These are phyloP conservation scores for Geotrichum restrictum DNA, from an alignment of 1,139 yeast species.

Conservation along the genomic window DNA sequence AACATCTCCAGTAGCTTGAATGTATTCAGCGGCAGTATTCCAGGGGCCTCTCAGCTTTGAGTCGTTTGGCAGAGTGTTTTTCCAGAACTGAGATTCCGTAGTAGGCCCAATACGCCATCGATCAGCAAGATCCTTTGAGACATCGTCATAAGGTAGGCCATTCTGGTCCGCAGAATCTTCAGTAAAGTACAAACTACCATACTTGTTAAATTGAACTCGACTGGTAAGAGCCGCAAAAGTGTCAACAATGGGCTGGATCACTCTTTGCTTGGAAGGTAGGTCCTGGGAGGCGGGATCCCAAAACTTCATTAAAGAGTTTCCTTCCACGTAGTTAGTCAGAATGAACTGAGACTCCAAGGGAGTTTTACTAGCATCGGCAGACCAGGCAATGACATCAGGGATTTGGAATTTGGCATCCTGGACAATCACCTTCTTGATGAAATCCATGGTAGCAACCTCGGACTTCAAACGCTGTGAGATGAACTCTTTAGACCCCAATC, in stretches of 20 bases:
- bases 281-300: conserved; percentile 80
- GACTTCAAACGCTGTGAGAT: conserved; percentile 67
- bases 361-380: conserved; percentile 53
- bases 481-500: conserved; percentile 55
- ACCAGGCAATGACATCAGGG: conserved; percentile 75
- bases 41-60: conserved; percentile 65
- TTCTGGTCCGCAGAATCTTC: conserved; percentile 49
- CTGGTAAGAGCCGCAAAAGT: conserved; percentile 33
- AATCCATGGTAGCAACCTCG: conserved; percentile 93
- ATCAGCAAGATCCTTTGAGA: conserved; percentile 49
- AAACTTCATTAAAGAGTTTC: conserved; percentile 75
- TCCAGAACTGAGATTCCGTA: conserved; percentile 72
- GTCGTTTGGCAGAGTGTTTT: conserved; percentile 40
- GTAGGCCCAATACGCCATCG: conserved; percentile 94
- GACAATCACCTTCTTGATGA: conserved; percentile 46
- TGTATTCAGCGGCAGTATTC: conserved; percentile 53
- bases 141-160: conserved; percentile 62
- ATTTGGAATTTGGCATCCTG: conserved; percentile 38
- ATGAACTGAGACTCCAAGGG: conserved; percentile 69
- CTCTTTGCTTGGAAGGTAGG: conserved; percentile 41
- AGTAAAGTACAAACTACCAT: conserved; percentile 76
- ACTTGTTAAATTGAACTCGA: conserved; percentile 54
- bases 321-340: conserved; percentile 72
- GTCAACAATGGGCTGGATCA: conserved; percentile 40
- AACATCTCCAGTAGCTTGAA: conserved; percentile 59